Percentiles rank a stretch among this genome's conserved stretches.
phyloP scores from a whole-genome alignment of 306 rosid species.

The Heteromeles arbutifolia region DNA sequence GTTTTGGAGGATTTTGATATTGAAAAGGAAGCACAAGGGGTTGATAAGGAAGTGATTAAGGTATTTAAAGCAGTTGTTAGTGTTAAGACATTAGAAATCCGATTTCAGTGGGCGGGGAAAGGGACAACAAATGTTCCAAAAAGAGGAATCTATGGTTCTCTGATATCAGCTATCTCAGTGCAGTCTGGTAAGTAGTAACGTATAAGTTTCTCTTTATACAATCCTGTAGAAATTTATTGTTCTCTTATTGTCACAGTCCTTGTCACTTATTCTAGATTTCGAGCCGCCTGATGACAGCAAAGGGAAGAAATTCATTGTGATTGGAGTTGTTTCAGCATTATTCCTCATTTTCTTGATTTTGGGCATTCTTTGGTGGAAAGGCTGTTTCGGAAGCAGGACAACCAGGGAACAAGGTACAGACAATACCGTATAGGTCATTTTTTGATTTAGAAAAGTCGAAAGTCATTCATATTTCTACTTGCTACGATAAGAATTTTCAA shows the following conservation, averaged over 20 bases:
- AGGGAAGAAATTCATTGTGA: neutral
- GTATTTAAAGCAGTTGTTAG: slow-evolving; percentile 28
- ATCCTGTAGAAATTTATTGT: neutral
- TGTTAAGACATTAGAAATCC: slow-evolving; percentile 34
- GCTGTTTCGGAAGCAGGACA: slow-evolving; percentile 1
- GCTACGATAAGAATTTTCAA: too few species aligned
- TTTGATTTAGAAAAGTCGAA: slow-evolving; percentile 9
- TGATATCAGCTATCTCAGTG: slow-evolving; percentile 55
- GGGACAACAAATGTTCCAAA: slow-evolving; percentile 50
- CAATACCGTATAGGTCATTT: neutral
- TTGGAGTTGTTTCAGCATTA: slow-evolving; percentile 13
- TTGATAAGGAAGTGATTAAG: slow-evolving; percentile 7
- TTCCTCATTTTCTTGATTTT: neutral
- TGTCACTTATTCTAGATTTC: slow-evolving; percentile 9
- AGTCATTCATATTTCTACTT: neutral
- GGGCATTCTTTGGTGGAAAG: slow-evolving; percentile 24
- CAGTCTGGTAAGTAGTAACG: slow-evolving; percentile 47
- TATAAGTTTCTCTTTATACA: neutral
- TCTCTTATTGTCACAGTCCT: neutral
- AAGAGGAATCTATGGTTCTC: slow-evolving; percentile 55
- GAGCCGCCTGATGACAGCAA: slow-evolving; percentile 5
- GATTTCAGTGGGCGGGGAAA: slow-evolving; percentile 61
- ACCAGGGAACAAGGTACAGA: slow-evolving; percentile 21
- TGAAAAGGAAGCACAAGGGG: slow-evolving; percentile 7
- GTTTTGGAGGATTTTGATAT: slow-evolving; percentile 14